These are phyloP conservation scores for Saccharomyces hybrid DNA, from an alignment of 1,139 yeast genomes.

Conservation along the genomic window DNA sequence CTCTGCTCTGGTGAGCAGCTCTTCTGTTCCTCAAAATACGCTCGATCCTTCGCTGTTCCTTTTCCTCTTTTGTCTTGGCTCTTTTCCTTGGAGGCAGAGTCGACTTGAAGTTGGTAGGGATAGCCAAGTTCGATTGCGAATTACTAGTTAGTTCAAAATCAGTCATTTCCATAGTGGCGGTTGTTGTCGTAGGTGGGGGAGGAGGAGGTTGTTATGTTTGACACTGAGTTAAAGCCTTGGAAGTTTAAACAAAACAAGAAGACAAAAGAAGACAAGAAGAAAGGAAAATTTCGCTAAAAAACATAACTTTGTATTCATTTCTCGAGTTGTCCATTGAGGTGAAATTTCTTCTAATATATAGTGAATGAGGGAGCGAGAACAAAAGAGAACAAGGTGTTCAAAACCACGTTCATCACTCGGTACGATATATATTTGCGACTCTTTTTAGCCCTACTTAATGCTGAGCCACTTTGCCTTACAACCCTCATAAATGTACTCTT, in stretches of 20 bases:
- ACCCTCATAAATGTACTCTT: neutral
- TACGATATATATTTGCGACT: neutral
- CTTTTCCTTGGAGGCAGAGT: constrained; percentile 89
- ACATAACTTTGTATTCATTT: too few relatives aligned
- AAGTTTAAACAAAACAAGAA: neutral
- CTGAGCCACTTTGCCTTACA: neutral
- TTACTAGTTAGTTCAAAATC: neutral
- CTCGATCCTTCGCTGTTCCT: constrained; percentile 91
- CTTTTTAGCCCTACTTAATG: neutral
- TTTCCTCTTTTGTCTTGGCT: constrained; percentile 94
- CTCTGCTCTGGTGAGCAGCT: constrained; percentile 97
- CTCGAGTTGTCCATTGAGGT: neutral
- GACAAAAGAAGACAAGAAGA: neutral
- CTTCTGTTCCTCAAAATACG: constrained; percentile 87
- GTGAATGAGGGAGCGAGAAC: neutral
- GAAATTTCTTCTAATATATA: neutral
- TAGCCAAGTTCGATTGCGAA: constrained; percentile 12
- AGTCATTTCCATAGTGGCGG: neutral
- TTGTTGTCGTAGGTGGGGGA: neutral
- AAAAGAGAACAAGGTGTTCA: neutral
- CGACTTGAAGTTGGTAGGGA: constrained; percentile 34
- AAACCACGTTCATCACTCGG: neutral
- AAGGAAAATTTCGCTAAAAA: neutral
- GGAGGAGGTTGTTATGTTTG: neutral
- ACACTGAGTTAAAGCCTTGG: neutral